phyloP scores from a whole-genome alignment of 768 basidiomycete species.

The Thelephora aurantiotincta region DNA sequence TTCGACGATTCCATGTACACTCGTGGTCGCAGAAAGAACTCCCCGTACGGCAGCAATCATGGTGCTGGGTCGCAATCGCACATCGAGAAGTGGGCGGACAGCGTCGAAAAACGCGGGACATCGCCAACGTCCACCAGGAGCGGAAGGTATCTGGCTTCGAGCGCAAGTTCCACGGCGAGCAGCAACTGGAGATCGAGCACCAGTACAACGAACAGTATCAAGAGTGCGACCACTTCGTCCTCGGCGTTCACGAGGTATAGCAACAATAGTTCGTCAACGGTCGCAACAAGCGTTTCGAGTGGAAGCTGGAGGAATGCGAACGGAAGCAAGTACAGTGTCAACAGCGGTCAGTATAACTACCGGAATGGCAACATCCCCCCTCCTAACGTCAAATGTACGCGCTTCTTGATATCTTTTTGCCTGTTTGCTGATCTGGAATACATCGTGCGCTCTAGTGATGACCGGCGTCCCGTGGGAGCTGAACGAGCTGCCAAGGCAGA shows the following conservation, averaged over 20 bases:
- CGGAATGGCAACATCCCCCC: slow-evolving; percentile 11
- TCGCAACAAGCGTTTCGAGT: slow-evolving; percentile 67
- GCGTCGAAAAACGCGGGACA: slow-evolving; percentile 11
- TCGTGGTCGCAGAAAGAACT: slow-evolving; percentile 8
- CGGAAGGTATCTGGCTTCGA: slow-evolving; percentile 37
- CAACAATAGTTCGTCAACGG: slow-evolving; percentile 59
- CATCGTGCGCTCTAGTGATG: slow-evolving; percentile 36
- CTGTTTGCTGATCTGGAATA: slow-evolving; percentile 3
- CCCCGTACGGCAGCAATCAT: slow-evolving; percentile 4
- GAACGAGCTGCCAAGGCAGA: slow-evolving; percentile 50
- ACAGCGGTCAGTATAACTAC: slow-evolving; percentile 8
- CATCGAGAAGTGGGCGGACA: not conserved
- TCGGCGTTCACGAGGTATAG: slow-evolving; percentile 73
- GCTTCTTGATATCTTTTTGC: slow-evolving; percentile 1
- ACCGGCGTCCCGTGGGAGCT: slow-evolving; percentile 68
- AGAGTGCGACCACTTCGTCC: slow-evolving; percentile 15
- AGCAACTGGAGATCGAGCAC: slow-evolving; percentile 70
- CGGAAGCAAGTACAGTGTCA: slow-evolving; percentile 6
- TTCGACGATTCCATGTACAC: slow-evolving; percentile 1
- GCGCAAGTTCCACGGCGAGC: slow-evolving; percentile 48
- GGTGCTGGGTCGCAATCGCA: not conserved
- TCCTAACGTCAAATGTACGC: slow-evolving; percentile 71
- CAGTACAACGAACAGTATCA: slow-evolving; percentile 25
- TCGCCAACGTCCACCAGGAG: slow-evolving; percentile 49
- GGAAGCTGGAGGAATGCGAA: slow-evolving; percentile 49